phyloP scores from a whole-genome alignment of 2,329 filamentous ascomycete species.

The Pestalotiopsis sp. region DNA sequence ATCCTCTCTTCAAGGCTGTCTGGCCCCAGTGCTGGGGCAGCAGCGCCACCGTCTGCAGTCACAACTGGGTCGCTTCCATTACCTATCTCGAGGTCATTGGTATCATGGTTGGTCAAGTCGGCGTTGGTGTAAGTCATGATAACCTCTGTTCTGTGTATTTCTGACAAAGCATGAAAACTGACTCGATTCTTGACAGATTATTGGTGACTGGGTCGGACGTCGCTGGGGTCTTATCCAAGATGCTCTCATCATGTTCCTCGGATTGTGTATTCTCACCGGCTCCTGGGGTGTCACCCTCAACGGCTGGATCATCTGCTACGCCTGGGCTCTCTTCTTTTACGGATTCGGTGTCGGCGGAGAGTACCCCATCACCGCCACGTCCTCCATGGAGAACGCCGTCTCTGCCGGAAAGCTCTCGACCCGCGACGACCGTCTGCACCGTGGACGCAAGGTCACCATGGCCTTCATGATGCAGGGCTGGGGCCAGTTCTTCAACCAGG shows the following conservation, averaged over 20 bases:
- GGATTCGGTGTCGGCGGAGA: conserved; percentile 77
- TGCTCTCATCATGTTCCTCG: conserved; percentile 90
- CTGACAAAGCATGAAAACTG: conserved; percentile 17
- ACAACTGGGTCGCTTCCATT: conserved; percentile 81
- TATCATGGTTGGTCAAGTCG: conserved; percentile 91
- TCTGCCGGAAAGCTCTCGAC: conserved; percentile 87
- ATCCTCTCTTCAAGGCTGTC: conserved; percentile 75
- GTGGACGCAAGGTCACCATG: conserved; percentile 91
- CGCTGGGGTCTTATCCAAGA: conserved; percentile 97
- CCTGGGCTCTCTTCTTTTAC: conserved; percentile 93
- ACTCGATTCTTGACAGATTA: conserved; percentile 39
- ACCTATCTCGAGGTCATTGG: conserved; percentile 92
- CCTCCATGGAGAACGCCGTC: conserved; percentile 89
- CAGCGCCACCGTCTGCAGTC: conserved; percentile 61
- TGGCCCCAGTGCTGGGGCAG: conserved; percentile 81
- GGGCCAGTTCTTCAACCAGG: conserved; percentile 96
- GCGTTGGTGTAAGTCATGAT: conserved; percentile 72
- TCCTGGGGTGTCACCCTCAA: conserved; percentile 86
- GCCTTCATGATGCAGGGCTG: conserved; percentile 98
- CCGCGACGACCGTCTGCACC: conserved; percentile 89
- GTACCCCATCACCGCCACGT: conserved; percentile 96
- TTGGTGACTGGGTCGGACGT: conserved; percentile 78
- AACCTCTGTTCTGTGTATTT: not conserved
- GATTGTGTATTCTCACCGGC: conserved; percentile 87
- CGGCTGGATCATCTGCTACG: conserved; percentile 97